phyloP scores from a whole-genome alignment of 2,329 filamentous ascomycete species.

The Sporothrix inflata region DNA sequence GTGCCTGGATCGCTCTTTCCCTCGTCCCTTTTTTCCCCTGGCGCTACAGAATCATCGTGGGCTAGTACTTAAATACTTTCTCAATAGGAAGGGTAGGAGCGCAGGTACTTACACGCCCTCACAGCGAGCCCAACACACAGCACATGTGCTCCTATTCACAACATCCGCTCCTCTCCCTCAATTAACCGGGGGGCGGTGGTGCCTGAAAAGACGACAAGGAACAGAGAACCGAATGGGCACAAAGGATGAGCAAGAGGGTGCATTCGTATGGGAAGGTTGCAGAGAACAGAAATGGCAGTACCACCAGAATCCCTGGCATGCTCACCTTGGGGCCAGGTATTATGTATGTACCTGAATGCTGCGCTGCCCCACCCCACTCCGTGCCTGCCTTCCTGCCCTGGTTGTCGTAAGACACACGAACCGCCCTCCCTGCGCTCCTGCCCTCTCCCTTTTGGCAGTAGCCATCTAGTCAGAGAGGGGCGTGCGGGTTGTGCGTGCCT shows the following conservation, averaged over 20 bases:
- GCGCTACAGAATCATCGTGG: conserved; percentile 17
- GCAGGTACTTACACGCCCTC: not conserved
- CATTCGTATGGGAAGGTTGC: conserved; percentile 17
- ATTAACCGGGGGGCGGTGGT: conserved; percentile 20
- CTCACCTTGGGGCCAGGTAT: conserved; percentile 13
- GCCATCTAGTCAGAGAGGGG: not conserved
- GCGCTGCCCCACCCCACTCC: conserved; percentile 1
- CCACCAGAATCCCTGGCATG: conserved; percentile 4
- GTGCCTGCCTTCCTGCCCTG: conserved; percentile 7
- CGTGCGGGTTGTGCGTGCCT: not conserved
- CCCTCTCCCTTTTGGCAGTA: conserved; percentile 3
- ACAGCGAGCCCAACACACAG: not conserved
- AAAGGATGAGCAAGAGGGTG: not conserved
- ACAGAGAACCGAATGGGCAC: not conserved
- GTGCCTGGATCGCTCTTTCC: conserved; percentile 25
- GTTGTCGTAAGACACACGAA: conserved; percentile 8
- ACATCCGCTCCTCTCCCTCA: not conserved
- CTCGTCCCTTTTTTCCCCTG: conserved; percentile 23
- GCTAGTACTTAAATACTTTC: conserved; percentile 2
- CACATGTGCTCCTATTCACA: conserved; percentile 10
- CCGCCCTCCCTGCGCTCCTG: conserved; percentile 14
- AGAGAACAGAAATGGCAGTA: conserved; percentile 23
- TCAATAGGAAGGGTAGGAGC: not conserved
- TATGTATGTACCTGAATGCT: not conserved
- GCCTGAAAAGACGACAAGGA: conserved; percentile 7